Conservation (phyloP, 306 rosid genomes). For the Styphnolobium japonicum region DNA sequence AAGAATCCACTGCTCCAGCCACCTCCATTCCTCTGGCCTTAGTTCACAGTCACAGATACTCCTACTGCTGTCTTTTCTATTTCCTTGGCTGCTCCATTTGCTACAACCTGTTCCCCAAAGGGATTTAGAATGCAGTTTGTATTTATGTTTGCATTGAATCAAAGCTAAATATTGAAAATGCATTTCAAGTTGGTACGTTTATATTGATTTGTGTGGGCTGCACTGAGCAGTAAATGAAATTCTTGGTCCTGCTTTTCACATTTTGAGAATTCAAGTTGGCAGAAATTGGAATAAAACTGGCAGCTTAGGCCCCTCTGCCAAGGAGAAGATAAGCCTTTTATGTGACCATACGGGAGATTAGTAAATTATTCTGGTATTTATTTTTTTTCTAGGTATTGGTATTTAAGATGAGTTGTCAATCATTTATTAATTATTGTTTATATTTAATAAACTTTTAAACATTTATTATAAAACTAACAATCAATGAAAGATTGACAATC, state of each 20-base stretch:
- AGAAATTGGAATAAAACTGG: background rate
- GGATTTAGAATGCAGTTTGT: background rate
- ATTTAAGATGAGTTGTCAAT: too few species aligned
- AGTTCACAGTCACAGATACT: constrained; percentile 45
- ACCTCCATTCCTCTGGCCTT: constrained; percentile 24
- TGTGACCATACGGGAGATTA: constrained; percentile 23
- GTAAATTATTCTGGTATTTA: too few species aligned
- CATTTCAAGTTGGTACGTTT: constrained; percentile 32
- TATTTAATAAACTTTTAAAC: too few species aligned
- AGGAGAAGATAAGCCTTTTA: constrained; percentile 34
- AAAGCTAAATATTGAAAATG: background rate
- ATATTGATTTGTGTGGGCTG: constrained; percentile 46
- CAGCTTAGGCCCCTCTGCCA: constrained; percentile 19
- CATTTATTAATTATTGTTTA: too few species aligned
- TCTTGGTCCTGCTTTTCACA: constrained; percentile 28
- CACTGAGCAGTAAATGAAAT: constrained; percentile 40
- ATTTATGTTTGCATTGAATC: background rate
- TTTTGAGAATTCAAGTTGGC: constrained; percentile 5
- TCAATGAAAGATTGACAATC: too few species aligned
- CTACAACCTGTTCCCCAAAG: constrained; percentile 26
- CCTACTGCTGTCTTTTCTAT: constrained; percentile 56
- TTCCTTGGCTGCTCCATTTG: constrained; percentile 73
- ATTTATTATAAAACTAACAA: too few species aligned
- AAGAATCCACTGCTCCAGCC: constrained; percentile 16
- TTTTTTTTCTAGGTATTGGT: too few species aligned